Conservation (phyloP, 164 flowering plant species). For the Vitis cinerea region DNA sequence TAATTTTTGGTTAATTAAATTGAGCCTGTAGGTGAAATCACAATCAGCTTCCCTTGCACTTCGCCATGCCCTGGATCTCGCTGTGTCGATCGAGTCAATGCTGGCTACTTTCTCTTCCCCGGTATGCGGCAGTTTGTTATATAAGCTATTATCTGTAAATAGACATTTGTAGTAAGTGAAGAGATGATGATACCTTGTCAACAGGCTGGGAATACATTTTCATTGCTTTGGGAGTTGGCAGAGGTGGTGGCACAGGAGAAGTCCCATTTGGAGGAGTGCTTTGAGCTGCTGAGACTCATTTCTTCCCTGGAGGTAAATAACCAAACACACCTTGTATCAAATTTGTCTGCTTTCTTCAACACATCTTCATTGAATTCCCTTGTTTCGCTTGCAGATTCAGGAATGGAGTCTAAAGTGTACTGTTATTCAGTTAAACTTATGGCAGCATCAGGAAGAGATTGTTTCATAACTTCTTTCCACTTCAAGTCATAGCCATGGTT, state of each 20-base stretch:
- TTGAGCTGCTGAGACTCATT: conserved; percentile 42
- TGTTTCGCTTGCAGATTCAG: conserved; percentile 33
- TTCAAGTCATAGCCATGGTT: too few relatives aligned
- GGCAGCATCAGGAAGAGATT: conserved; percentile 17
- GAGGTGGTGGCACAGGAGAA: conserved; percentile 58
- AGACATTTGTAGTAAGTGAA: neutral
- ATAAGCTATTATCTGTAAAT: neutral
- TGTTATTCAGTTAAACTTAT: conserved; percentile 31
- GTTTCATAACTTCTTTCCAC: neutral
- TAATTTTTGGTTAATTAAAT: neutral
- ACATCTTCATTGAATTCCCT: neutral
- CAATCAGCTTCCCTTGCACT: conserved; percentile 37
- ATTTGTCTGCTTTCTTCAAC: neutral
- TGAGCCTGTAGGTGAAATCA: conserved; percentile 33
- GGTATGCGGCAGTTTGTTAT: conserved; percentile 27
- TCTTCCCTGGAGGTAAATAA: conserved; percentile 48
- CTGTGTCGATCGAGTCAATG: conserved; percentile 38
- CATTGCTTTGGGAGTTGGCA: conserved; percentile 54
- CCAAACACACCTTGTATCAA: neutral
- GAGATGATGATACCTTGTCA: conserved; percentile 1
- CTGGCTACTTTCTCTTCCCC: conserved; percentile 27
- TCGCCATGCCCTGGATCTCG: conserved; percentile 45
- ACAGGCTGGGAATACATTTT: conserved; percentile 43
- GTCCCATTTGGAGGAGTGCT: conserved; percentile 52
- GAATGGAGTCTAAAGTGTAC: conserved; percentile 53